Evolutionary conservation across 2,329 filamentous ascomycete species (phyloP).

Genomic region (Bipolaris zeicola): DNA sequence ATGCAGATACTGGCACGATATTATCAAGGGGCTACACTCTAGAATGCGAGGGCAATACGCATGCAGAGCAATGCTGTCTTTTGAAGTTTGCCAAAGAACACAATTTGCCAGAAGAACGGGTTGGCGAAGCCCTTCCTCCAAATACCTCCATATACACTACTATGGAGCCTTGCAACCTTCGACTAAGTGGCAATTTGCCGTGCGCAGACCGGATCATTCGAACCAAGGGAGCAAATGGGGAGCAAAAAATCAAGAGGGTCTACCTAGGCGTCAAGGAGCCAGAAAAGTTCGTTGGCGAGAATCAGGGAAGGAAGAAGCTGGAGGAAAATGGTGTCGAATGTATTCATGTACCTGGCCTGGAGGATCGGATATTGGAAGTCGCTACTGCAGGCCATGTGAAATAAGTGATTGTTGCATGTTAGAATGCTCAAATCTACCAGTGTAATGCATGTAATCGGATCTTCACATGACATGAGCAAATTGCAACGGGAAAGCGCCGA

Average conservation of each 20-base stretch:
- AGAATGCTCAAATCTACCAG: neutral
- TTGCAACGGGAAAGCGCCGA: neutral
- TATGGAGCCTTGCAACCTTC: slow-evolving; percentile 81
- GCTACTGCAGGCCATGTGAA: slow-evolving; percentile 79
- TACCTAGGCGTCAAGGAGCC: slow-evolving; percentile 90
- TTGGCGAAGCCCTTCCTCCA: slow-evolving; percentile 59
- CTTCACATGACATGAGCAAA: neutral
- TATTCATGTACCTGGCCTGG: slow-evolving; percentile 73
- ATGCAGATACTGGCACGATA: slow-evolving; percentile 61
- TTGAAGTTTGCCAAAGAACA: slow-evolving; percentile 64
- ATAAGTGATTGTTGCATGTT: slow-evolving; percentile 3
- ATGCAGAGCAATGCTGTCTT: slow-evolving; percentile 93
- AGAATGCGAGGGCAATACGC: slow-evolving; percentile 89
- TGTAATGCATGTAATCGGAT: neutral
- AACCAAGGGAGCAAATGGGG: slow-evolving; percentile 52
- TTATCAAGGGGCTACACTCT: slow-evolving; percentile 87
- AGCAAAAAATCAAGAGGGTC: slow-evolving; percentile 71
- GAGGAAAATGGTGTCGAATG: slow-evolving; percentile 75
- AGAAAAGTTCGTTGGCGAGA: slow-evolving; percentile 84
- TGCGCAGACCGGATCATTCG: slow-evolving; percentile 80
- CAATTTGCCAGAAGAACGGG: slow-evolving; percentile 57
- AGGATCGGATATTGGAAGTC: slow-evolving; percentile 78
- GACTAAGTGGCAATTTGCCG: slow-evolving; percentile 74
- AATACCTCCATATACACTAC: slow-evolving; percentile 81
- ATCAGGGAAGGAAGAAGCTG: slow-evolving; percentile 73